Evolutionary conservation across 148 eudicot genomes (phyloP), one percentile per base, ranked within the genome.

Genomic region (Silene uniflora): DNA sequence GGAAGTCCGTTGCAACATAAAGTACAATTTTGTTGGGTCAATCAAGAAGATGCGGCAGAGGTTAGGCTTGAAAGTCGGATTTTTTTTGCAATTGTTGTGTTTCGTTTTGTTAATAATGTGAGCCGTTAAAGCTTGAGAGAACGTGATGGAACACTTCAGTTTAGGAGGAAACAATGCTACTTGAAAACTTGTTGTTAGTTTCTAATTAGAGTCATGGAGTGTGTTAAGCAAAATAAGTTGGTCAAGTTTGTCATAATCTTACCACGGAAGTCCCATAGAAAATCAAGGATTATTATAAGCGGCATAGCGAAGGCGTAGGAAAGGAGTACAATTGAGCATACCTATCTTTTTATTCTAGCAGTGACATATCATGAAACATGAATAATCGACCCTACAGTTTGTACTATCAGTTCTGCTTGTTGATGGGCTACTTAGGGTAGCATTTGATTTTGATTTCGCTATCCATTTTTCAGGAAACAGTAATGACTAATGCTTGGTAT

Each of bases 1-100:
- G 98, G 97, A 72, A 92, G 93, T 76, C 93, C 90, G 18, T 81
- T 94, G 63, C 98, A 92, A 80, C 96, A 94, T 74, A 90, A 82
- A 82, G 91, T 94, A 44, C 96, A 84, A 58, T 94, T 94, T 85
- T 76, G 76, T 67, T 94, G 98, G 98, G 80, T 92, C 74, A 94
- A 94, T 88, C 98, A 94, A 80, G 97, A 94, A 83, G 97, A 94
- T 85, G 89, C 87, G 64, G 86, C 82, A 49, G 98, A 90, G 97
- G 98, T 94, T 72, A 77, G 60, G 80, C 69, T 25, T 54, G 52
- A 29, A 19, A 42, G 10, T 25, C 54, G 47, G 29, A n/a, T 6
- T 17, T 35, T 67, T 22, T 32, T 35, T 17, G 67, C 7, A 27
- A 64, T 64, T 16, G n/a, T 39, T 39, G 8, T 39, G 44, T 35